These are phyloP conservation scores for Euphorbia pulcherrima DNA, from an alignment of 345 rosid genomes.

Conservation along the genomic window DNA sequence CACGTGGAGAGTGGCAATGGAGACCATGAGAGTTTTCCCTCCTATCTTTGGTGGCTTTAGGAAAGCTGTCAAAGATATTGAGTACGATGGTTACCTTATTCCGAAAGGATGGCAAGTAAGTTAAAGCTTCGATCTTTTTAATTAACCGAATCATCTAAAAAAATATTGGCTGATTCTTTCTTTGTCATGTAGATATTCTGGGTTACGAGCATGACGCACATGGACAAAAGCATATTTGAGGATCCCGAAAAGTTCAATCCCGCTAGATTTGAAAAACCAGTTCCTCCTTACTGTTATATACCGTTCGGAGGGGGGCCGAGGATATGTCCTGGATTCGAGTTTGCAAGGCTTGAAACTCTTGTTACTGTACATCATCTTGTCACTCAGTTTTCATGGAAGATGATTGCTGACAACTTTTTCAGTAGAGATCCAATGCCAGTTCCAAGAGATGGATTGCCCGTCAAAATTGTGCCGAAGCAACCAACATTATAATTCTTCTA, in stretches of 20 bases:
- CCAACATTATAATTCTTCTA: background rate
- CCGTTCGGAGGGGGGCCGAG: slow-evolving; percentile 50
- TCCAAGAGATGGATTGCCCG: slow-evolving; percentile 43
- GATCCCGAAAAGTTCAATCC: slow-evolving; percentile 48
- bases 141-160: background rate
- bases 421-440: slow-evolving; percentile 44
- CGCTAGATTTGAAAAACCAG: slow-evolving; percentile 40
- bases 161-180: background rate
- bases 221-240: slow-evolving; percentile 41
- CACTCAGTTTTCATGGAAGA: slow-evolving; percentile 44
- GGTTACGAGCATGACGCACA: slow-evolving; percentile 44
- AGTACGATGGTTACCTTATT: slow-evolving; percentile 38
- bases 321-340: slow-evolving; percentile 53
- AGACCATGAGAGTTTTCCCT: slow-evolving; percentile 43
- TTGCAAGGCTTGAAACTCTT: slow-evolving; percentile 49
- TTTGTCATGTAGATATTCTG: slow-evolving; percentile 36
- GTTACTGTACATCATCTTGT: slow-evolving; percentile 43
- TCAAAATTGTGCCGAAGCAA: slow-evolving; percentile 31
- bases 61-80: slow-evolving; percentile 38
- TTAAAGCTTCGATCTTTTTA: background rate
- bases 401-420: slow-evolving; percentile 32
- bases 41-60: slow-evolving; percentile 51
- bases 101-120: slow-evolving; percentile 58
- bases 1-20: slow-evolving; percentile 60
- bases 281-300: slow-evolving; percentile 46